These are phyloP conservation scores for Knoxdaviesia capensis DNA, from an alignment of 2,329 filamentous ascomycete genomes.

Conservation along the genomic window DNA sequence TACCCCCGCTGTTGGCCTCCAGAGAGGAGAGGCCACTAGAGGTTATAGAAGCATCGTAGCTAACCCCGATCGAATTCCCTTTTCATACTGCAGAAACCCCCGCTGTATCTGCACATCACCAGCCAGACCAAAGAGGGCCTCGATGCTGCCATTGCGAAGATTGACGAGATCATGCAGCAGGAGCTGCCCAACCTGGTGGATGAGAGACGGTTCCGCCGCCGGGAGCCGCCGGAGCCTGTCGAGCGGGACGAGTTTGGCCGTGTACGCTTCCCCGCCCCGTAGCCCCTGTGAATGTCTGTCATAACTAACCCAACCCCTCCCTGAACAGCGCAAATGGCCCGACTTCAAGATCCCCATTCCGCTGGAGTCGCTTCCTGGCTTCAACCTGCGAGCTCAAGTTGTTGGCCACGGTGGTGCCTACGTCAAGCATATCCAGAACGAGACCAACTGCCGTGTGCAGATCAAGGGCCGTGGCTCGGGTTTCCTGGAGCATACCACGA, in stretches of 20 bases:
- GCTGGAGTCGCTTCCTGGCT: constrained; percentile 79
- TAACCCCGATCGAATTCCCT: constrained; percentile 4
- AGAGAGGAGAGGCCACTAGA: no score
- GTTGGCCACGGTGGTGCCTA: constrained; percentile 88
- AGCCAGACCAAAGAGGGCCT: constrained; percentile 84
- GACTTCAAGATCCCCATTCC: constrained; percentile 86
- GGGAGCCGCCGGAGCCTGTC: constrained; percentile 56
- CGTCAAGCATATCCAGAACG: constrained; percentile 94
- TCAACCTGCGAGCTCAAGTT: constrained; percentile 90
- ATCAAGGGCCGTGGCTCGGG: constrained; percentile 95
- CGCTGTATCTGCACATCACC: constrained; percentile 86
- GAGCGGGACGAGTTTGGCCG: constrained; percentile 84
- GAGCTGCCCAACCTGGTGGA: constrained; percentile 91
- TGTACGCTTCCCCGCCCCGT: constrained; percentile 25
- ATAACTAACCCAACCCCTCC: constrained; percentile 3
- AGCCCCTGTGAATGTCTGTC: no score
- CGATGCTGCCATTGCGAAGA: constrained; percentile 68
- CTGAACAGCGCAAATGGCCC: constrained; percentile 83
- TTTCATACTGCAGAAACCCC: constrained; percentile 47
- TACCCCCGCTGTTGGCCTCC: neutral
- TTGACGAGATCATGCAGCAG: constrained; percentile 89
- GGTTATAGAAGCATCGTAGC: neutral
- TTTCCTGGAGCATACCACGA: constrained; percentile 78
- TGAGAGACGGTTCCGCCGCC: constrained; percentile 73
- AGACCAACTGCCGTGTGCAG: constrained; percentile 87